Evolutionary conservation across 495 filamentous ascomycete species (phyloP), one percentile per base, ranked within the genome.

Genomic region (Penicillium waksmanii): DNA sequence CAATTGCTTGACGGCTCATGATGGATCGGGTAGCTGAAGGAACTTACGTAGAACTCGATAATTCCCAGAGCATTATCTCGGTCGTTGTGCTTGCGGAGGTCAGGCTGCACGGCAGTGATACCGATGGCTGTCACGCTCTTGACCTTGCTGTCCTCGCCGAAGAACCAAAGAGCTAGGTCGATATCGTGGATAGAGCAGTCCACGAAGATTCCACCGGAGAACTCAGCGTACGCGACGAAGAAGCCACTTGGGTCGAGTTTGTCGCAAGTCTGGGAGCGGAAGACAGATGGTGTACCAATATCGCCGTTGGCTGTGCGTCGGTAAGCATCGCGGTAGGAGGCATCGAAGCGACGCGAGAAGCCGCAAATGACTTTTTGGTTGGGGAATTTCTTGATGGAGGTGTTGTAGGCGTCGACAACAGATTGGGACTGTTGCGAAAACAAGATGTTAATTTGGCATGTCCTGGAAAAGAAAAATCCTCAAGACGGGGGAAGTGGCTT

Each of bases 31-130:
- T 9, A 9, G 27, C 8, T 6, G 23, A 31, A 23, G 33, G 4
- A 25, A 58, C 63, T 56, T 47, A 66, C 63, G 51, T 77, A 82
- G 64, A 86, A 87, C 69, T 87, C 84, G 38, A 85, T 77, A 17
- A 85, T 73, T 0, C 82, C 83, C 12, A 86, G 69, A 9, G 81
- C 84, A 59, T 87, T 87, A 61, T 87, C 84, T 5, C 75, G 72
- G 60, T 87, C 84, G 11, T 77, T 78, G 51, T 81, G 73, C 61
- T 79, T 71, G 17, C 71, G 60, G 38, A 86, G 63, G 10, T 78
- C 83, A 0, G 84, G 82, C 54, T 84, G 76, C 42, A 85, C 77
- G 5, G 82, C 82, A 7, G 75, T 80, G 56, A 85, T 79, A 33
- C 84, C 84, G 15, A 77, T 55, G 0, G 79, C 78, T 9, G 65